These are phyloP conservation scores for Aegilops tauschii DNA, from an alignment of 176 grass and related monocot species.

Conservation along the genomic window DNA sequence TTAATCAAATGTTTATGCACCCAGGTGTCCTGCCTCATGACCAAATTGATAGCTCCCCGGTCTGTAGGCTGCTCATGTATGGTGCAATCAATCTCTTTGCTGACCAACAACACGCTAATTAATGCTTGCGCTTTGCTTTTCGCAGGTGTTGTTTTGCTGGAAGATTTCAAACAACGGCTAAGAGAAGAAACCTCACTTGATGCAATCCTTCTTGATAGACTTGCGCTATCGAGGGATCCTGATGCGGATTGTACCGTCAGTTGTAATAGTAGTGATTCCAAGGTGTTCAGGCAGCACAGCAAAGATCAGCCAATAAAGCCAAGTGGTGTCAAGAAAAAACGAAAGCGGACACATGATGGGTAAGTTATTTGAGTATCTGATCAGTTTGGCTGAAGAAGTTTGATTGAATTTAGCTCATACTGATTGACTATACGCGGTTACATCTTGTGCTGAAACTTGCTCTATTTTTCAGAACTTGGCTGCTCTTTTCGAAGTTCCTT, in stretches of 20 bases:
- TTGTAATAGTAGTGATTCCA: neutral
- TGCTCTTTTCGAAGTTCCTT: neutral
- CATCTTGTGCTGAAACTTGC: neutral
- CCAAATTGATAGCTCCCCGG: no score
- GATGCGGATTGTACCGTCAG: neutral
- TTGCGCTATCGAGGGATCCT: neutral
- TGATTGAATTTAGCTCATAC: neutral
- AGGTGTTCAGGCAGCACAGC: neutral
- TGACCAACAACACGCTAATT: no score
- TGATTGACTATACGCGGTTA: neutral
- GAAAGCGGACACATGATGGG: neutral
- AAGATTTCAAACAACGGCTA: conserved; percentile 36
- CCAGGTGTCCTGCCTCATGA: no score
- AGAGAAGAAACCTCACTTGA: neutral
- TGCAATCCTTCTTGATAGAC: no score
- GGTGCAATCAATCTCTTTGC: no score
- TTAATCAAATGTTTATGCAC: neutral
- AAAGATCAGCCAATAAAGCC: neutral
- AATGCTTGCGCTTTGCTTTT: no score
- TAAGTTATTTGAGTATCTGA: neutral
- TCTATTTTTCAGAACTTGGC: no score
- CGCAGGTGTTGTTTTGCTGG: conserved; percentile 36
- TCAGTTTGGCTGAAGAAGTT: neutral
- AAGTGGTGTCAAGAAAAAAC: neutral
- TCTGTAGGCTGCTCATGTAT: no score